These are phyloP conservation scores for Colletotrichum sp. DNA, from an alignment of 2,329 filamentous ascomycete genomes.

Conservation along the genomic window DNA sequence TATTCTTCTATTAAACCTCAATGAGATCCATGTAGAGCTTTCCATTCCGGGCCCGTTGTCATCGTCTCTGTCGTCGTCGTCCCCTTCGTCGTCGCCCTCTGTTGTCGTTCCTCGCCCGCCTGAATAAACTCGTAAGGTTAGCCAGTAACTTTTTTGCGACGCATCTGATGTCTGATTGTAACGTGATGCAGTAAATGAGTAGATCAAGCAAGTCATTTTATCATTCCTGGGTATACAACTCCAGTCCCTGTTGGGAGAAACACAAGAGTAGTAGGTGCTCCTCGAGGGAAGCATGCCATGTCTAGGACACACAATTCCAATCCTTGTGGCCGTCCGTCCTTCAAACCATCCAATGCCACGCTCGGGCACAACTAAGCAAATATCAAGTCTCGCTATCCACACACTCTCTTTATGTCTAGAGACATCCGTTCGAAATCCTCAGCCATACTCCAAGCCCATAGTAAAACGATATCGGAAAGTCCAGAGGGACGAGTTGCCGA, in stretches of 20 bases:
- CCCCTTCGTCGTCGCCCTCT: neutral
- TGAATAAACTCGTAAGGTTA: neutral
- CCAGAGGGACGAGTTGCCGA: neutral
- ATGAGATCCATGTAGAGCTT: fast-evolving
- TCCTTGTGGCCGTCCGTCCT: neutral
- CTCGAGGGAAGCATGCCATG: neutral
- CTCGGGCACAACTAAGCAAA: neutral
- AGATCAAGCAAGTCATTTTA: neutral
- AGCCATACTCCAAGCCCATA: neutral
- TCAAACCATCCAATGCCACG: neutral
- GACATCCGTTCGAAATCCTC: neutral
- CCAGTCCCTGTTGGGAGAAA: neutral
- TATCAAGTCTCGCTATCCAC: neutral
- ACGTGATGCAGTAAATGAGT: neutral
- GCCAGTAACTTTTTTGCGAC: neutral
- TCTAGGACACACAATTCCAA: neutral
- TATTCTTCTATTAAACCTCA: neutral
- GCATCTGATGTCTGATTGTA: neutral
- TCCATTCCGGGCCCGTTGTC: fast-evolving
- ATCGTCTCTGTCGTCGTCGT: neutral
- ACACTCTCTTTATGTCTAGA: neutral
- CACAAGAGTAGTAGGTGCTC: neutral
- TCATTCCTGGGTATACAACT: constrained; percentile 9
- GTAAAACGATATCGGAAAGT: neutral
- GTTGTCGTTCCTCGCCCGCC: too few species aligned